Conservation (phyloP, 148 eudicot genomes). For the Suaeda aralocaspica region DNA sequence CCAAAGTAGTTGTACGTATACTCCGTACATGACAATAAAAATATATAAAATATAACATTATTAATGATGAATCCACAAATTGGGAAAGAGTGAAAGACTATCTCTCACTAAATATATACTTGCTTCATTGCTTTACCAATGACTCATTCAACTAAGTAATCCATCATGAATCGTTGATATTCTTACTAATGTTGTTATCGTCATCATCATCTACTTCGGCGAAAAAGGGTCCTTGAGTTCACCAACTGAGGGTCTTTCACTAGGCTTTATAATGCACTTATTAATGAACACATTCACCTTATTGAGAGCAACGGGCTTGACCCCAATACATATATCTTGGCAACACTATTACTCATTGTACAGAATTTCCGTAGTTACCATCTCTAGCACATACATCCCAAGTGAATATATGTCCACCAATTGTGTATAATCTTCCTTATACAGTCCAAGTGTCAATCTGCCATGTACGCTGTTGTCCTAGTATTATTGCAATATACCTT, state of each 20-base stretch:
- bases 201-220: conserved; percentile 40
- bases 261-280: conserved; percentile 62
- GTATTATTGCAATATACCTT: no score
- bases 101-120: conserved; percentile 1
- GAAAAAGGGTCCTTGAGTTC: conserved; percentile 63
- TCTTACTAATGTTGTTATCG: background rate
- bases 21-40: background rate
- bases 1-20: background rate
- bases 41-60: conserved; percentile 4
- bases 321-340: conserved; percentile 62
- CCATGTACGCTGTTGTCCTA: conserved; percentile 94
- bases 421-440: conserved; percentile 84
- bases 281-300: conserved; percentile 71
- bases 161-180: conserved; percentile 1
- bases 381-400: conserved; percentile 77
- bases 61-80: conserved; percentile 2
- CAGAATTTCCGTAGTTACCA: conserved; percentile 81
- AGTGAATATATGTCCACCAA: conserved; percentile 77
- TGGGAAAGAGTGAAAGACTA: background rate
- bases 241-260: conserved; percentile 69
- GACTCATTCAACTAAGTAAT: background rate
- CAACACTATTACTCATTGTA: conserved; percentile 66
- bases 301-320: conserved; percentile 52
- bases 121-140: background rate
- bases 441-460: conserved; percentile 84